These are phyloP conservation scores for Cercophora samala DNA, from an alignment of 495 filamentous ascomycete genomes.

Conservation along the genomic window DNA sequence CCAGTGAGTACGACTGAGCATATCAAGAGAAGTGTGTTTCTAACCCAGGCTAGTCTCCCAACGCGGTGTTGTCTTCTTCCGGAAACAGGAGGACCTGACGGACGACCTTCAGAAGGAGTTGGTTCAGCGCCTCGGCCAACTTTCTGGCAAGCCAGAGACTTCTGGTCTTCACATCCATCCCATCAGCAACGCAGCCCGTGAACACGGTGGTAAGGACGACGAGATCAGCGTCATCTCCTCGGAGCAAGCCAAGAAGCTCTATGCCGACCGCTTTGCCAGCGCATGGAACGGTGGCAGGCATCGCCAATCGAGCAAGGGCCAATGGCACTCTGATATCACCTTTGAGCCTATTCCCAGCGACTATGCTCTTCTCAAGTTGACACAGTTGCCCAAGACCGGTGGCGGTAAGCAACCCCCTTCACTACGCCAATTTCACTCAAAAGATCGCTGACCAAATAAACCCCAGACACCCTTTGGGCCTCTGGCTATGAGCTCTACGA, in stretches of 20 bases:
- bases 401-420: slow-evolving; percentile 49
- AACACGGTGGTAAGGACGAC: slow-evolving; percentile 57
- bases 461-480: slow-evolving; percentile 67
- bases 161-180: slow-evolving; percentile 73
- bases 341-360: slow-evolving; percentile 66
- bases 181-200: slow-evolving; percentile 59
- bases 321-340: slow-evolving; percentile 68
- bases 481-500: slow-evolving; percentile 78
- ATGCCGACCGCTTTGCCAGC: slow-evolving; percentile 35
- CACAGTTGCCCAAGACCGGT: slow-evolving; percentile 65
- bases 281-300: slow-evolving; percentile 24
- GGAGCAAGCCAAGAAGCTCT: slow-evolving; percentile 55
- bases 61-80: slow-evolving; percentile 80
- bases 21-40: not conserved
- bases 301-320: slow-evolving; percentile 41
- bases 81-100: slow-evolving; percentile 63
- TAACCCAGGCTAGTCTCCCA: slow-evolving; percentile 59
- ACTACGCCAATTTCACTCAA: not conserved
- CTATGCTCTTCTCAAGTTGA: slow-evolving; percentile 60
- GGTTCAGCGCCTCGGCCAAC: slow-evolving; percentile 59
- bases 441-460: not conserved
- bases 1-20: slow-evolving; percentile 19
- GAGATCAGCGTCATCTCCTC: slow-evolving; percentile 73
- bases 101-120: slow-evolving; percentile 68
- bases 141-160: slow-evolving; percentile 63